Conservation (phyloP, 257 asterid genomes). For the Echium plantagineum region DNA sequence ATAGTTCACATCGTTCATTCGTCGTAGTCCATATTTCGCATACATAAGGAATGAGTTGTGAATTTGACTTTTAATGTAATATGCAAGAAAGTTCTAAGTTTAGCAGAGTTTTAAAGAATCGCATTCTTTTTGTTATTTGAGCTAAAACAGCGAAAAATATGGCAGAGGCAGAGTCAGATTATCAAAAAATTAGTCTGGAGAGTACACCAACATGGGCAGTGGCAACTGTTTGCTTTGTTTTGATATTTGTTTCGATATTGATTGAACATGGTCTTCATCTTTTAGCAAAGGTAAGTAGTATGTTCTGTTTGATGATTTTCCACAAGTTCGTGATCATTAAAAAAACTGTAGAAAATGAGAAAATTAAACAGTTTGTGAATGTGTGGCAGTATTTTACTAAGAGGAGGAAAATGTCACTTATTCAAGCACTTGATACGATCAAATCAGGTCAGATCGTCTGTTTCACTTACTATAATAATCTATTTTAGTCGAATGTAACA, state of each 20-base stretch:
- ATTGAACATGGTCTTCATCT: constrained; percentile 60
- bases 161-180: neutral
- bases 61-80: too few species aligned
- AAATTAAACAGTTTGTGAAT: neutral
- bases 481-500: too few species aligned
- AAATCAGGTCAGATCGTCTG: constrained; percentile 35
- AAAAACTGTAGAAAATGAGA: too few species aligned
- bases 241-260: constrained; percentile 40
- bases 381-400: constrained; percentile 38
- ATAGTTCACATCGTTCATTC: too few species aligned
- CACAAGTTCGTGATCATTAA: neutral
- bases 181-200: constrained; percentile 19
- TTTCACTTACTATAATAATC: too few species aligned
- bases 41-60: too few species aligned
- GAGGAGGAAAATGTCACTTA: constrained; percentile 40
- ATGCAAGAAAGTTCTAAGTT: too few species aligned
- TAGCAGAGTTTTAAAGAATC: too few species aligned
- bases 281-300: constrained; percentile 41
- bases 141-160: neutral
- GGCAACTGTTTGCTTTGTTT: constrained; percentile 46
- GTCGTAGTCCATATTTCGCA: too few species aligned
- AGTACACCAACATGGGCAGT: constrained; percentile 67
- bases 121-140: too few species aligned
- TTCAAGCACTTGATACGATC: constrained; percentile 45
- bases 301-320: neutral